Evolutionary conservation across 495 filamentous ascomycete species (phyloP).

Genomic region (Tirmania nivea): DNA sequence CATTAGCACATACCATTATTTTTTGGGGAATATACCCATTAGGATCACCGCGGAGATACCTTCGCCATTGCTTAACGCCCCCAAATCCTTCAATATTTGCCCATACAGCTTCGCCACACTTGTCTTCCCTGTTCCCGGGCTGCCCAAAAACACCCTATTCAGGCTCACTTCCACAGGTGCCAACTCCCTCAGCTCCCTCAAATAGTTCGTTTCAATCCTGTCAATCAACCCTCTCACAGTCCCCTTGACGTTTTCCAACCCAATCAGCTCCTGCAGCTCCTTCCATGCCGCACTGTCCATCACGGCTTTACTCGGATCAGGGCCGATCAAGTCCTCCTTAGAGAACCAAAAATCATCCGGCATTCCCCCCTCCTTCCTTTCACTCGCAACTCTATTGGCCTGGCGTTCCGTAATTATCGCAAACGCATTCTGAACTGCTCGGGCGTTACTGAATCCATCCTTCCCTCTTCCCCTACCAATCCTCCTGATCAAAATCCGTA

Average conservation of each 20-base stretch:
- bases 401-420: slow-evolving; percentile 32
- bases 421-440: slow-evolving; percentile 34
- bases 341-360: slow-evolving; percentile 24
- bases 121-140: slow-evolving; percentile 57
- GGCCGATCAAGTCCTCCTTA: slow-evolving; percentile 38
- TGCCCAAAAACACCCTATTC: slow-evolving; percentile 50
- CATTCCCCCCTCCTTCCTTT: slow-evolving; percentile 16
- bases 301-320: slow-evolving; percentile 31
- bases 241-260: slow-evolving; percentile 35
- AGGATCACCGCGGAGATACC: slow-evolving; percentile 21
- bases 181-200: slow-evolving; percentile 29
- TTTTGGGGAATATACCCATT: background rate
- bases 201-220: slow-evolving; percentile 31
- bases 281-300: slow-evolving; percentile 29
- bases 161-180: slow-evolving; percentile 32
- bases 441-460: slow-evolving; percentile 42
- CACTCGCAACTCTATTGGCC: slow-evolving; percentile 26
- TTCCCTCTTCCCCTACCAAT: slow-evolving; percentile 31
- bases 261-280: slow-evolving; percentile 32
- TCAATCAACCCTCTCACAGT: slow-evolving; percentile 29
- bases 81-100: slow-evolving; percentile 38
- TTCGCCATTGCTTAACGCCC: slow-evolving; percentile 39
- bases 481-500: slow-evolving; percentile 34
- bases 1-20: background rate
- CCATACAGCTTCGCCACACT: slow-evolving; percentile 56